A percentile compares a stretch with the other conserved stretches of the same genome.
Evolutionary conservation across 2,329 filamentous ascomycete species (phyloP).

Genomic region (Venturia pyrina): DNA sequence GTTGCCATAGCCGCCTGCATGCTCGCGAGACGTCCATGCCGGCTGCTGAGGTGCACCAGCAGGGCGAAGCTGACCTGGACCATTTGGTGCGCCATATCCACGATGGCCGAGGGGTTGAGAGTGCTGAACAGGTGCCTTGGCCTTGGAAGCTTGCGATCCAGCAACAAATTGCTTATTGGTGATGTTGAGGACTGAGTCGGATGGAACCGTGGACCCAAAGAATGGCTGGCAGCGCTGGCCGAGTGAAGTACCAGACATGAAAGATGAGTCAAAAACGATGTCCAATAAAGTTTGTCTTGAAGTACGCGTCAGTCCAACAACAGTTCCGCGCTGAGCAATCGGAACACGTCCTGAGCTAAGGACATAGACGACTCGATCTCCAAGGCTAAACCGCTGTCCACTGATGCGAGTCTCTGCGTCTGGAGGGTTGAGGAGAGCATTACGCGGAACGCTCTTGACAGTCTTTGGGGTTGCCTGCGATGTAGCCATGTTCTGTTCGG

Average conservation of each 20-base stretch:
- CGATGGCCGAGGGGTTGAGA: constrained; percentile 42
- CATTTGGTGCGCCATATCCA: constrained; percentile 47
- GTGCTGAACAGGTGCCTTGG: constrained; percentile 41
- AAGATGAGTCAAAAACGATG: constrained; percentile 84
- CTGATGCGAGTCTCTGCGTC: constrained; percentile 91
- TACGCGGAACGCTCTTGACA: constrained; percentile 72
- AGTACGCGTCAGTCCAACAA: constrained; percentile 89
- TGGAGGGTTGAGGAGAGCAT: constrained; percentile 80
- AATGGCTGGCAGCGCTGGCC: constrained; percentile 86
- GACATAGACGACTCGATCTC: constrained; percentile 87
- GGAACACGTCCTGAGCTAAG: constrained; percentile 90
- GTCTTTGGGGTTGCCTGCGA: constrained; percentile 53
- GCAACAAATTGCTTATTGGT: constrained; percentile 70
- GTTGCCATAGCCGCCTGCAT: neutral
- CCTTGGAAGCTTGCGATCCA: constrained; percentile 48
- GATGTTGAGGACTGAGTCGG: constrained; percentile 81
- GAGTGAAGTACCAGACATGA: constrained; percentile 94
- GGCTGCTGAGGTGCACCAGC: constrained; percentile 48
- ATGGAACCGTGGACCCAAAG: constrained; percentile 82
- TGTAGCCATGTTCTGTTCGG: constrained; percentile 51
- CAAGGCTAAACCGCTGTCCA: constrained; percentile 72
- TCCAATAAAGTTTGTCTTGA: constrained; percentile 75
- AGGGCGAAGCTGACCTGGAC: constrained; percentile 46
- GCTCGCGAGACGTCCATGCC: constrained; percentile 42
- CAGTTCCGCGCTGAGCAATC: constrained; percentile 81